Percentiles rank a stretch among this genome's conserved stretches.
Evolutionary conservation across 1,139 yeast genomes (phyloP).

Genomic region (Ogataea hybrid): DNA sequence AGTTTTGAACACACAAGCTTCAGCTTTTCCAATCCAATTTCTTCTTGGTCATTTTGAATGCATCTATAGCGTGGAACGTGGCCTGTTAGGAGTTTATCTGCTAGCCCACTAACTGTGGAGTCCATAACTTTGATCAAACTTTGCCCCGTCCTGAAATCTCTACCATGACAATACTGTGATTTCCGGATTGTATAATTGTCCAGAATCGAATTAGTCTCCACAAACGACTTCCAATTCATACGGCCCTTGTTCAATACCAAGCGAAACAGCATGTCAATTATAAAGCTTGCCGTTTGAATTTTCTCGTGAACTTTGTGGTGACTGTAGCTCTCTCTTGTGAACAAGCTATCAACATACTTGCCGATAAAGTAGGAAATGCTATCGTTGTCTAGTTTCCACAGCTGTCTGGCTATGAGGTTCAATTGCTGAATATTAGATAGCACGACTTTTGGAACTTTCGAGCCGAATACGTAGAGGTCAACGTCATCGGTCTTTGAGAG

Average conservation of each 20-base stretch:
- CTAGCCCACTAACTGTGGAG: no score
- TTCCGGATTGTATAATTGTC: background rate
- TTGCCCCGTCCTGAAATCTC: no score
- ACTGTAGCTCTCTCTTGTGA: background rate
- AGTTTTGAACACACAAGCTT: background rate
- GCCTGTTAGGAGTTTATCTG: no score
- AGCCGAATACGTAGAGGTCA: background rate
- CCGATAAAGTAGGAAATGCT: background rate
- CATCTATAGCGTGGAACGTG: background rate
- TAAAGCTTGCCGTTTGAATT: no score
- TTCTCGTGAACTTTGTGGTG: no score
- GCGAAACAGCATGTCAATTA: background rate
- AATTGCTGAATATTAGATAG: no score
- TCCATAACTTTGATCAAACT: no score
- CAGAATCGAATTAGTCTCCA: background rate
- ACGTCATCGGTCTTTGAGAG: background rate
- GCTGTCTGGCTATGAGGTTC: no score
- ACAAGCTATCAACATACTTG: background rate
- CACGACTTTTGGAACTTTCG: no score
- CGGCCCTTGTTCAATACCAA: background rate
- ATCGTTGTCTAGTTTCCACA: background rate
- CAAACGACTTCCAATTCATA: background rate
- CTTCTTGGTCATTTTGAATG: conserved; percentile 17
- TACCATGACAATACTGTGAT: background rate
- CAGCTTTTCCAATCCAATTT: background rate